Evolutionary conservation across 2,329 filamentous ascomycete species (phyloP).

Genomic region (Cytospora paraplurivora): DNA sequence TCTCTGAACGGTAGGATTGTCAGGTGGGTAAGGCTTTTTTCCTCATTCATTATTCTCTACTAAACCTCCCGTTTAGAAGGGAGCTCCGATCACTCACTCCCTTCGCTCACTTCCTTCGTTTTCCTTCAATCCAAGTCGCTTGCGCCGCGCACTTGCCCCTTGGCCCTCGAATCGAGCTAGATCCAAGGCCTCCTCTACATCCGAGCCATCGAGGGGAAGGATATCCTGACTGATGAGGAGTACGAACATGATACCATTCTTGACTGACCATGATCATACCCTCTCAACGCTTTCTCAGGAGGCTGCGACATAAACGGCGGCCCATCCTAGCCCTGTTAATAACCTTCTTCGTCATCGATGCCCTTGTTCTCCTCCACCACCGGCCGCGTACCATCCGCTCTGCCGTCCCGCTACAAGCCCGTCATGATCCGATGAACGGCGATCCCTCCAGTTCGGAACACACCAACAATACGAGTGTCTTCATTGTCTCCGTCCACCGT

Average conservation of each 20-base stretch:
- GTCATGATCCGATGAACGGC: slow-evolving; percentile 7
- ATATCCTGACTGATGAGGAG: background rate
- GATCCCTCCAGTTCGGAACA: background rate
- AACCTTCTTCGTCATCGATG: slow-evolving; percentile 41
- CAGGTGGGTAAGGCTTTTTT: background rate
- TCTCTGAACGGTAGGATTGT: background rate
- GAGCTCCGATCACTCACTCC: slow-evolving; percentile 2
- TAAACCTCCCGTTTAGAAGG: background rate
- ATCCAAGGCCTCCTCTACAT: no score
- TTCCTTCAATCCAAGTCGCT: background rate
- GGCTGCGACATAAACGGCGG: slow-evolving; percentile 39
- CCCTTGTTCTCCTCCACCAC: slow-evolving; percentile 36
- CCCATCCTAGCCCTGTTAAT: slow-evolving; percentile 37
- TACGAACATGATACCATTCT: slow-evolving; percentile 7
- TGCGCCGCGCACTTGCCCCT: background rate
- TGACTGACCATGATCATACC: slow-evolving; percentile 38
- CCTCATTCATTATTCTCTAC: background rate
- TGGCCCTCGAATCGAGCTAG: background rate
- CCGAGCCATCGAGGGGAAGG: background rate
- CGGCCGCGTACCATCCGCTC: slow-evolving; percentile 38
- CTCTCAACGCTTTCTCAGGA: slow-evolving; percentile 38
- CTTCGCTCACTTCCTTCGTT: background rate
- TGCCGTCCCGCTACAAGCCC: slow-evolving; percentile 30
- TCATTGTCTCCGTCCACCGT: slow-evolving; percentile 68
- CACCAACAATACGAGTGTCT: slow-evolving; percentile 48